phyloP scores from a whole-genome alignment of 2,329 filamentous ascomycete species.

The Colletotrichum endophyticum region DNA sequence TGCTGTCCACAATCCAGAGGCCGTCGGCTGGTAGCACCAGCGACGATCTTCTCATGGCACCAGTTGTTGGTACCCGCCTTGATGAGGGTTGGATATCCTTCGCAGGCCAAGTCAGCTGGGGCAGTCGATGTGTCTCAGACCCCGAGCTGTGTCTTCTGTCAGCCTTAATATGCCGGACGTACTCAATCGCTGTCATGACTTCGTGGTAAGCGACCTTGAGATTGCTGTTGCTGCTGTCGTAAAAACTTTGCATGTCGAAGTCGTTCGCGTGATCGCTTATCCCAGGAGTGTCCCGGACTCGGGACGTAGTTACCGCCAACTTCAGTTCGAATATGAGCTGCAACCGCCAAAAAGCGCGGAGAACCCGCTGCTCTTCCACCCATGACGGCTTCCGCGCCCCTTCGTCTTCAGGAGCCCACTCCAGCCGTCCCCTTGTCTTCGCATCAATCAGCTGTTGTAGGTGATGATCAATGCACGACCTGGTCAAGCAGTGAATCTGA shows the following conservation, averaged over 20 bases:
- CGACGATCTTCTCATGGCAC: not conserved
- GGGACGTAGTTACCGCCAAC: not conserved
- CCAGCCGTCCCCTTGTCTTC: not conserved
- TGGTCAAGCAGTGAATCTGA: not conserved
- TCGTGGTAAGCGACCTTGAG: conserved; percentile 8
- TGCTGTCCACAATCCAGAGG: conserved; percentile 17
- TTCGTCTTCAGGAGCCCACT: not conserved
- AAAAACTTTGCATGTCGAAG: not conserved
- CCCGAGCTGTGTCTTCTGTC: fast-evolving
- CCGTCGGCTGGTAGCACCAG: conserved; percentile 2
- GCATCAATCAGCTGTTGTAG: not conserved
- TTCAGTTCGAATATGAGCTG: conserved; percentile 3
- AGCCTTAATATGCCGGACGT: not conserved
- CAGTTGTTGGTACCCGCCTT: not conserved
- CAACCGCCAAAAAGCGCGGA: conserved; percentile 10
- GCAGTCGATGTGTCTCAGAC: not conserved
- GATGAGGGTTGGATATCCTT: not conserved
- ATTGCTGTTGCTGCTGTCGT: conserved; percentile 10
- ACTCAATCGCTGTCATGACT: conserved; percentile 8
- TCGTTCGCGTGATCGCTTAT: fast-evolving
- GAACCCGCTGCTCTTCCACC: conserved; percentile 6
- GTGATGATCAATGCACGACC: not conserved
- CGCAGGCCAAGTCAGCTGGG: not conserved
- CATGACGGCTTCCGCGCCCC: not conserved
- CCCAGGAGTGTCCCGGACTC: not conserved